Base-by-base conservation (phyloP, 768 basidiomycete species). In the Paxillus involutus region DNA sequence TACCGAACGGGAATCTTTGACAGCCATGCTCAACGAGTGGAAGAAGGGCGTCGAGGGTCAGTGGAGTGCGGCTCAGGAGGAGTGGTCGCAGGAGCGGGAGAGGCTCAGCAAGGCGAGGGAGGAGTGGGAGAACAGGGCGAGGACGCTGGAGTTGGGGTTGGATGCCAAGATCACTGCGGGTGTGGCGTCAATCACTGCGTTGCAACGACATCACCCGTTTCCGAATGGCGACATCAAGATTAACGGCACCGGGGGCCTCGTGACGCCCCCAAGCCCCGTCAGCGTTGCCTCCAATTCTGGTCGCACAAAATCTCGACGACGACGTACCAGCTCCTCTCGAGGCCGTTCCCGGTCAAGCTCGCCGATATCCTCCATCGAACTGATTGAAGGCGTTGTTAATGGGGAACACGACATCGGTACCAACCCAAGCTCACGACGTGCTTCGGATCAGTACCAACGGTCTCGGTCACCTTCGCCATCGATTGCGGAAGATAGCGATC, bases 1-100 rank as follows among this genome's bases (percentile, higher is more conserved):
- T 14, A 51, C 71, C 36, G 78, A 82, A 51, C 75, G 72, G 12
- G 81, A 82, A 33, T 77, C 78, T 0, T 67, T 86, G 39, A 81
- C 77, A 12, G 72, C 75, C 19, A 77, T 86, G 66, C 72, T 88
- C 30, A 71, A 75, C 17, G 83, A 86, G 40, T 94, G 91, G 90
- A 88, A 87, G 67, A 84, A 82, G 63, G 76, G 74, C 11, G 83
- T 94, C 21, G 92, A 94, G 61, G 88, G 85, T 9, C 82, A 86
- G 47, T 94, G 91, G 91, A 80, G 75, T 35, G 73, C 70, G 29
- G 85, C 94, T 32, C 83, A 86, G 61, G 86, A 91, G 59, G 88
- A 89, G 51, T 97, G 93, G 93, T 79, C 78, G 2, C 76, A 81
- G 36, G 94, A 97, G 70, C 78, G 93, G 4, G 87, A 88, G 56